Conservation (phyloP, 2,329 filamentous ascomycete genomes). For the Fusarium metavorans region DNA sequence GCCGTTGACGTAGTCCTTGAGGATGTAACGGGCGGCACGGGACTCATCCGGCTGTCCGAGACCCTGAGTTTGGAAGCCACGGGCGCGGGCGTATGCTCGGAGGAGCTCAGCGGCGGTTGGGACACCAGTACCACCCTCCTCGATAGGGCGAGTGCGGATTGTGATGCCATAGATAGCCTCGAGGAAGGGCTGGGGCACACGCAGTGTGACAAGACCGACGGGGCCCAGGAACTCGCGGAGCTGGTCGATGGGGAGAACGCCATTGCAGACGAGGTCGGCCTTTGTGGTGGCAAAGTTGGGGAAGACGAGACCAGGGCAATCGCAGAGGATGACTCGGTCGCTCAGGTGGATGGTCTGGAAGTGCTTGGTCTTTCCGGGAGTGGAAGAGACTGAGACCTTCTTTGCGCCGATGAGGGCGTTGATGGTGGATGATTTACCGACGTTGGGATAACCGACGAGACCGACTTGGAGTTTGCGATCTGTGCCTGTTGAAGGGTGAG, state of each 20-base stretch:
- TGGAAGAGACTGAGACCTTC: slow-evolving; percentile 97
- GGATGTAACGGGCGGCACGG: slow-evolving; percentile 85
- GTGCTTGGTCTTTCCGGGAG: slow-evolving; percentile 98
- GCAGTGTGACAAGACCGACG: slow-evolving; percentile 81
- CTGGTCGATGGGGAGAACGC: slow-evolving; percentile 95
- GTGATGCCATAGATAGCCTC: slow-evolving; percentile 95
- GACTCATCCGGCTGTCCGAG: slow-evolving; percentile 94
- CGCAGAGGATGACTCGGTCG: slow-evolving; percentile 89
- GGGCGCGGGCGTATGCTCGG: slow-evolving; percentile 84
- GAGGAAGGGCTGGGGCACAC: slow-evolving; percentile 88
- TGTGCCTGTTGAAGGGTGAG: slow-evolving; percentile 51
- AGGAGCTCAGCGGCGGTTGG: slow-evolving; percentile 90
- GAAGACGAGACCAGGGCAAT: slow-evolving; percentile 98
- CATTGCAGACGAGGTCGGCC: slow-evolving; percentile 94
- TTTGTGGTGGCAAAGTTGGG: slow-evolving; percentile 98
- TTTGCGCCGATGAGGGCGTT: slow-evolving; percentile 98
- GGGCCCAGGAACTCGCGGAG: slow-evolving; percentile 93
- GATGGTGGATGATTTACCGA: slow-evolving; percentile 99
- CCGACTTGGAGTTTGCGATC: slow-evolving; percentile 85
- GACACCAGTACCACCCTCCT: slow-evolving; percentile 91
- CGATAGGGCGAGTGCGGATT: slow-evolving; percentile 81
- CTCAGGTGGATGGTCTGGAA: slow-evolving; percentile 98
- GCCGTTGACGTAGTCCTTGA: slow-evolving; percentile 98
- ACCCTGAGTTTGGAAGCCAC: slow-evolving; percentile 91
- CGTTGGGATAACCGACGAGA: slow-evolving; percentile 97